A percentile compares a stretch with the other conserved stretches of the same genome.
Conservation (phyloP, 805 yeast genomes). For the Cephaloascus albidus region DNA sequence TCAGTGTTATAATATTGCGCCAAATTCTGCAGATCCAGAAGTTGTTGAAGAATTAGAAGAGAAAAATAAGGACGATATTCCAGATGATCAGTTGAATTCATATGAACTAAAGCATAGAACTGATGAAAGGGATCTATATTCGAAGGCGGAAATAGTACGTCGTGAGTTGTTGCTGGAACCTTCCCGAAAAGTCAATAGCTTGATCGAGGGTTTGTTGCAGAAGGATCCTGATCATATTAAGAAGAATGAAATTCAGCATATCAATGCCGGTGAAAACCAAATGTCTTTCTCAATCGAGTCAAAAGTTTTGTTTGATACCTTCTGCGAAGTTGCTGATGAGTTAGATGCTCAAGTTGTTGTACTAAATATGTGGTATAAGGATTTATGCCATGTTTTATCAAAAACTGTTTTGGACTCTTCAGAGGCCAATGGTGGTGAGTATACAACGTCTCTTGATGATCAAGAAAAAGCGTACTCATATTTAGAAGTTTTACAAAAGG, state of each 20-base stretch:
- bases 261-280: background rate
- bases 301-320: background rate
- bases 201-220: slow-evolving; percentile 3
- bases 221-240: background rate
- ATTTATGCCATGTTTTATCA: slow-evolving; percentile 30
- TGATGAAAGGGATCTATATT: slow-evolving; percentile 45
- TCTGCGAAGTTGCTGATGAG: slow-evolving; percentile 12
- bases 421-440: slow-evolving; percentile 69
- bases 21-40: slow-evolving; percentile 9
- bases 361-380: slow-evolving; percentile 42
- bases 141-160: slow-evolving; percentile 54
- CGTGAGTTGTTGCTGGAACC: slow-evolving; percentile 37
- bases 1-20: slow-evolving; percentile 33
- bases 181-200: slow-evolving; percentile 20
- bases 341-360: slow-evolving; percentile 43
- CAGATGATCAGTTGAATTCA: slow-evolving; percentile 10
- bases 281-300: background rate
- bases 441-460: slow-evolving; percentile 59
- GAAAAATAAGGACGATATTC: slow-evolving; percentile 7
- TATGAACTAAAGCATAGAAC: slow-evolving; percentile 22
- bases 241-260: background rate
- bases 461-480: slow-evolving; percentile 64
- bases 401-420: slow-evolving; percentile 40
- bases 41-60: slow-evolving; percentile 7
- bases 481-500: slow-evolving; percentile 25